These are phyloP conservation scores for Bjerkandera adusta DNA, from an alignment of 1,284 basidiomycete species.

Conservation along the genomic window DNA sequence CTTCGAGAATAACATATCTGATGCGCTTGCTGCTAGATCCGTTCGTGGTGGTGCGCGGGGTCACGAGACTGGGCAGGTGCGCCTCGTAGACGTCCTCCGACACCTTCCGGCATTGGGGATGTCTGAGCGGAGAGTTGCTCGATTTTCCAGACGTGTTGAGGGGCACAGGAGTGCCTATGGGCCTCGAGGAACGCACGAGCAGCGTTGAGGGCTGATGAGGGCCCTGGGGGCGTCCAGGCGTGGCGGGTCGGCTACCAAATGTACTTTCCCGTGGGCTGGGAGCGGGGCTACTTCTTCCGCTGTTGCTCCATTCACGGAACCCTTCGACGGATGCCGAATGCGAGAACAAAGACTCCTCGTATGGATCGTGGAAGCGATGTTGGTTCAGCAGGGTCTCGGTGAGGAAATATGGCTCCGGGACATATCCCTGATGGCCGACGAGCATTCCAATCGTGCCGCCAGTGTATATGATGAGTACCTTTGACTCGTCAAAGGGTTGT, in stretches of 20 bases:
- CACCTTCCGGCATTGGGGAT: slow-evolving; percentile 48
- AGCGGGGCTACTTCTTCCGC: slow-evolving; percentile 48
- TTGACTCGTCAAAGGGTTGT: slow-evolving; percentile 62
- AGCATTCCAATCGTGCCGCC: slow-evolving; percentile 91
- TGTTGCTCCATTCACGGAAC: slow-evolving; percentile 68
- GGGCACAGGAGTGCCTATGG: slow-evolving; percentile 49
- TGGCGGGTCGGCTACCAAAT: slow-evolving; percentile 19
- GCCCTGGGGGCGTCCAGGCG: slow-evolving; percentile 20
- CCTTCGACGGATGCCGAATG: slow-evolving; percentile 70
- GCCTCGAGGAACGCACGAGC: slow-evolving; percentile 68
- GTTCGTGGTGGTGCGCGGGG: slow-evolving; percentile 63
- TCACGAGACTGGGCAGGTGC: slow-evolving; percentile 70
- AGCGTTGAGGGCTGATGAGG: slow-evolving; percentile 48
- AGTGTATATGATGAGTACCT: slow-evolving; percentile 81
- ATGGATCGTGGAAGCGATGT: slow-evolving; percentile 82
- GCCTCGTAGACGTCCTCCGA: slow-evolving; percentile 67
- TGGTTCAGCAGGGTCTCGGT: slow-evolving; percentile 81
- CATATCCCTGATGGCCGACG: slow-evolving; percentile 75
- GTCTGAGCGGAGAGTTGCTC: slow-evolving; percentile 23
- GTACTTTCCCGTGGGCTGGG: slow-evolving; percentile 20
- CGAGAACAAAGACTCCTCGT: slow-evolving; percentile 78
- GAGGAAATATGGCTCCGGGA: slow-evolving; percentile 85
- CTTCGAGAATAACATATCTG: slow-evolving; percentile 79
- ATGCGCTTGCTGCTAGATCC: slow-evolving; percentile 70
- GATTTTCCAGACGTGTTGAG: slow-evolving; percentile 33